Conservation (phyloP, 306 rosid species). For the Inga laurina region DNA sequence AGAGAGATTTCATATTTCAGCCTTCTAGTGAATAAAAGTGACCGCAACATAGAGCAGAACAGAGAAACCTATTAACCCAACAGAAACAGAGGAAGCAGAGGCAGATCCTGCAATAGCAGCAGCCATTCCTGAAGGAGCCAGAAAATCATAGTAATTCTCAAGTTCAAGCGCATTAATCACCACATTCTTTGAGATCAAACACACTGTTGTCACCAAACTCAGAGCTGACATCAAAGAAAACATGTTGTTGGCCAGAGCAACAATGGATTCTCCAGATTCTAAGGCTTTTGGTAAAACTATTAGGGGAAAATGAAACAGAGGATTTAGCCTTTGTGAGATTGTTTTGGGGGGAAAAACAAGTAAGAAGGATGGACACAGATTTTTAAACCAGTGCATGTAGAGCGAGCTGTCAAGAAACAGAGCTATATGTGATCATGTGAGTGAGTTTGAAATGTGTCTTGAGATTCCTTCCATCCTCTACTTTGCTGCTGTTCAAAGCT, state of each 20-base stretch:
- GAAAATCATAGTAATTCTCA: neutral
- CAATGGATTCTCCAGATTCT: neutral
- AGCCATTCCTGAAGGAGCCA: neutral
- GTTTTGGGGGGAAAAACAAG: neutral
- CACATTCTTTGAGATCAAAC: neutral
- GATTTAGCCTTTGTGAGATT: neutral
- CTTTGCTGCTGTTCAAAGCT: neutral
- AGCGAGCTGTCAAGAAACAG: neutral
- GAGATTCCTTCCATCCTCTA: neutral
- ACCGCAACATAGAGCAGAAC: neutral
- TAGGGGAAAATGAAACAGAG: neutral
- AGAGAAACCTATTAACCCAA: neutral
- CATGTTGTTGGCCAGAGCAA: neutral
- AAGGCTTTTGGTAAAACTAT: neutral
- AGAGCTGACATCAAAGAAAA: neutral
- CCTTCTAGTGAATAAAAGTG: neutral
- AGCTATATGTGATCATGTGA: neutral
- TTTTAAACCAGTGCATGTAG: neutral
- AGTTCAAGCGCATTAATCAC: neutral
- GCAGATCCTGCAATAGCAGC: neutral
- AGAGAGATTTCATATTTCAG: neutral
- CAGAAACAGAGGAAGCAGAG: neutral
- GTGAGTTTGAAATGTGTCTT: neutral
- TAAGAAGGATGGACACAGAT: neutral
- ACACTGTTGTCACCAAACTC: neutral